Evolutionary conservation across 1,284 basidiomycete genomes (phyloP), one percentile per base, ranked within the genome.

Genomic region (Chondrostereum purpureum): DNA sequence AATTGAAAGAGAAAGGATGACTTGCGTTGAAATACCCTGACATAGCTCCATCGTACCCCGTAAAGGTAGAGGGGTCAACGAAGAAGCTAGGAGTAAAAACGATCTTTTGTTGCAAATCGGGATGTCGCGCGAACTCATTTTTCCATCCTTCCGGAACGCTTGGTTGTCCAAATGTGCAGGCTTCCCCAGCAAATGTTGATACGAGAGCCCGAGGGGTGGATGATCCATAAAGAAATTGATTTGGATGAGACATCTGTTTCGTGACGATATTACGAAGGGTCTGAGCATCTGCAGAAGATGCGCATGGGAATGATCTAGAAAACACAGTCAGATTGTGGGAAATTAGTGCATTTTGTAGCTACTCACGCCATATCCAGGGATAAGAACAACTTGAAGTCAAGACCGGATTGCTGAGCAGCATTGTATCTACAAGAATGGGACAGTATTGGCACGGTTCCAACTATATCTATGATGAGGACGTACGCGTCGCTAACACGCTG

Each of bases 121-220:
- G 66, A 48, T 75, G 70, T 43, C 70, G 63, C 14, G 68, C 61
- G 55, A 83, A 83, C 54, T 83, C 73, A 0, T 65, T 63, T 37
- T 60, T 63, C 83, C 83, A 86, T 37, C 80, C 83, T 1, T 72
- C 60, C 2, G 63, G 52, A 13, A 65, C 66, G 40, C 65, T 75
- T 8, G 52, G 60, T 55, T 77, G 75, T 41, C 87, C 88, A 56
- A 90, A 90, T 0, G 63, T 68, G 58, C 86, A 90, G 39, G 70
- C 63, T 52, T 88, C 81, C n/a, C 89, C 89, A 2, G 86, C 69
- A 60, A 92, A 92, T 1, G 86, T 88, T 0, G 84, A 85, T 1
- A 84, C 83, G 42, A 91, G 74, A 10, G 80, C 74, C 41, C 73
- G 75, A 48, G 68, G 67, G 50, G 73, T 62, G 17, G 44, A 27